A percentile compares a stretch with the other conserved stretches of the same genome.
Evolutionary conservation across 495 filamentous ascomycete genomes (phyloP).

Genomic region (Annulohypoxylon bovei): DNA sequence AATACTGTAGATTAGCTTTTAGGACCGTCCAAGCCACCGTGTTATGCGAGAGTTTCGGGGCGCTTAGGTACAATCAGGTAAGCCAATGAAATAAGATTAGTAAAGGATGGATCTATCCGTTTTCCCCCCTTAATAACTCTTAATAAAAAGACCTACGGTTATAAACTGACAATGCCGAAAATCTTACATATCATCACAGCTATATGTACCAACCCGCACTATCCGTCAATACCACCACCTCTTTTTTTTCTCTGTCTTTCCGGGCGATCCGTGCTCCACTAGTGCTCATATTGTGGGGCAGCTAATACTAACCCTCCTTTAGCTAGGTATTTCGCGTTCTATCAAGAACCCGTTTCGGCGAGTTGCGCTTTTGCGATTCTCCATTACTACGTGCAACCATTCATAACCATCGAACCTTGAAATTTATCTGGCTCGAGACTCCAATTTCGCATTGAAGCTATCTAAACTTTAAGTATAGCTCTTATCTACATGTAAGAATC

Average conservation of each 20-base stretch:
- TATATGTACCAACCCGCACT: not conserved
- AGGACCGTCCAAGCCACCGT: not conserved
- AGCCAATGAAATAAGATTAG: not conserved
- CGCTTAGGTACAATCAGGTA: not conserved
- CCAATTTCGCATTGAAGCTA: not conserved
- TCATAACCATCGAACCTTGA: not conserved
- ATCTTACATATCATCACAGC: too few relatives aligned
- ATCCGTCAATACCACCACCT: conserved; percentile 4
- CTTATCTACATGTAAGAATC: too few relatives aligned
- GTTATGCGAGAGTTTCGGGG: not conserved
- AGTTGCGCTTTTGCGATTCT: not conserved
- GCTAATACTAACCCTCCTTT: not conserved
- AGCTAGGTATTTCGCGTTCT: not conserved
- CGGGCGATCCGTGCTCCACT: conserved; percentile 37
- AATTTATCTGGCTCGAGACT: not conserved
- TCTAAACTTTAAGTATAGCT: not conserved
- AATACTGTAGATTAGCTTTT: conserved; percentile 7
- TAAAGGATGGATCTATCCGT: not conserved
- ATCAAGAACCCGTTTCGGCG: not conserved
- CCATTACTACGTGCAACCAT: too few relatives aligned
- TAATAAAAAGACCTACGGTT: too few relatives aligned
- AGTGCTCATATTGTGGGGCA: conserved; percentile 4
- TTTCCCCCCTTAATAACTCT: not conserved
- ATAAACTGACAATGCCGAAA: conserved; percentile 12
- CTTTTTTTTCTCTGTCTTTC: conserved; percentile 20